Base-by-base conservation (phyloP, 305 asterid genomes). In the Rubia tinctorum region DNA sequence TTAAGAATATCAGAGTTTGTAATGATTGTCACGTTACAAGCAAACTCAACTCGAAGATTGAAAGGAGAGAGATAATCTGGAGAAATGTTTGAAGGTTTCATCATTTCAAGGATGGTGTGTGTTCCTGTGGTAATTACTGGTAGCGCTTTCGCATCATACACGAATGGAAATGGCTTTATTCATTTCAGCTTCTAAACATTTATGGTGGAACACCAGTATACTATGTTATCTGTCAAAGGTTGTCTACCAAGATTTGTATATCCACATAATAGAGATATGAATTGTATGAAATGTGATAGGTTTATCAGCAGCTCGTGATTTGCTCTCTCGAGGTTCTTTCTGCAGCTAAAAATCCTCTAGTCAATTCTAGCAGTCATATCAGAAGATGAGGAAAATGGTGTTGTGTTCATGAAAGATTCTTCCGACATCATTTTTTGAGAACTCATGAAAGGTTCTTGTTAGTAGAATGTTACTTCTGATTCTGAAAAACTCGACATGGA, bases 61-160 rank as follows among this genome's bases (percentile, higher is more conserved):
- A 64, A 37, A 17, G 18, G 25, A 64, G 68, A 47, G 68, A 64
- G 47, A 64, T 64, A 40, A 64, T 64, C 68, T 34, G 37, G 68
- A 64, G 68, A 64, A 47, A 64, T 64, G 68, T 37, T 64, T 47
- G 68, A 34, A 64, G 68, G 47, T 64, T 64, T 64, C 68, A 64
- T 64, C 68, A 64, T 37, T 64, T 64, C 47, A 64, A 39, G 15
- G 68, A 64, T 3, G 68, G 68, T 64, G 43, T 6, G 42, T 64
- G 68, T 43, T 64, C 68, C 37, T 64, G 68, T 37, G 68, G 68
- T n/a, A 47, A 64, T 37, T 64, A 64, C 68, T 64, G 68, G 68
- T 64, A 64, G 34, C 34, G 3, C 34, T 30, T 30, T 30, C 34
- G 34, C 34, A 30, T 30, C 34, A 30, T 30, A 30, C 34, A 30